Evolutionary conservation across 2,329 filamentous ascomycete species (phyloP).

Genomic region (Paraphaeosphaeria sporulosa): DNA sequence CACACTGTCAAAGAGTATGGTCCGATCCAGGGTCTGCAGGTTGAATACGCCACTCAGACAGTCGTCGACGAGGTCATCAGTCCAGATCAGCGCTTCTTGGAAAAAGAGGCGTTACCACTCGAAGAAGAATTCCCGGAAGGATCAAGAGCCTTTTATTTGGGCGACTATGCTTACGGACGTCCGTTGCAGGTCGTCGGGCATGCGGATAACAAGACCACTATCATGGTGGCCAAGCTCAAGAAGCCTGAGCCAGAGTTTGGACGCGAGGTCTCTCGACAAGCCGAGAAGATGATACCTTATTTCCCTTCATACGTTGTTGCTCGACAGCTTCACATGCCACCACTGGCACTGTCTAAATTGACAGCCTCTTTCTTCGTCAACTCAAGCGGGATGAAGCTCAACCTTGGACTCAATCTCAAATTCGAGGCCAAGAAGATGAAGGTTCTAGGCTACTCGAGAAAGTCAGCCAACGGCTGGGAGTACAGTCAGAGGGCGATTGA

Average conservation of each 20-base stretch:
- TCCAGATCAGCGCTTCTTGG: conserved; percentile 91
- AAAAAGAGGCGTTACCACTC: conserved; percentile 84
- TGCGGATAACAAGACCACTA: conserved; percentile 75
- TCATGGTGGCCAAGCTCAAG: conserved; percentile 77
- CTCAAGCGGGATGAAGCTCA: conserved; percentile 82
- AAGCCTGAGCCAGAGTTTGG: conserved; percentile 83
- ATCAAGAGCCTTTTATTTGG: conserved; percentile 89
- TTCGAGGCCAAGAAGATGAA: conserved; percentile 96
- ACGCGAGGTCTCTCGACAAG: conserved; percentile 72
- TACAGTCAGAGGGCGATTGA: conserved; percentile 86
- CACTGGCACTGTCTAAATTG: conserved; percentile 91
- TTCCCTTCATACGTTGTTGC: conserved; percentile 89
- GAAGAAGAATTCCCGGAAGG: conserved; percentile 89
- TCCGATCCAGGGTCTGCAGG: conserved; percentile 82
- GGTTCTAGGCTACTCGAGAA: conserved; percentile 92
- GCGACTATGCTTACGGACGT: conserved; percentile 90
- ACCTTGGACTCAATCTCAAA: conserved; percentile 93
- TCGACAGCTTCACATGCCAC: conserved; percentile 79
- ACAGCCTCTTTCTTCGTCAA: conserved; percentile 91
- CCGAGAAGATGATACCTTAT: conserved; percentile 77
- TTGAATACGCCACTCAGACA: conserved; percentile 88
- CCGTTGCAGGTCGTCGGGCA: conserved; percentile 85
- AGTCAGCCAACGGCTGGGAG: conserved; percentile 88
- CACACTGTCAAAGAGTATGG: conserved; percentile 93
- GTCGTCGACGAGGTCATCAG: conserved; percentile 90